Evolutionary conservation across 1,284 basidiomycete genomes (phyloP).

Genomic region (Ganoderma resinaceum): DNA sequence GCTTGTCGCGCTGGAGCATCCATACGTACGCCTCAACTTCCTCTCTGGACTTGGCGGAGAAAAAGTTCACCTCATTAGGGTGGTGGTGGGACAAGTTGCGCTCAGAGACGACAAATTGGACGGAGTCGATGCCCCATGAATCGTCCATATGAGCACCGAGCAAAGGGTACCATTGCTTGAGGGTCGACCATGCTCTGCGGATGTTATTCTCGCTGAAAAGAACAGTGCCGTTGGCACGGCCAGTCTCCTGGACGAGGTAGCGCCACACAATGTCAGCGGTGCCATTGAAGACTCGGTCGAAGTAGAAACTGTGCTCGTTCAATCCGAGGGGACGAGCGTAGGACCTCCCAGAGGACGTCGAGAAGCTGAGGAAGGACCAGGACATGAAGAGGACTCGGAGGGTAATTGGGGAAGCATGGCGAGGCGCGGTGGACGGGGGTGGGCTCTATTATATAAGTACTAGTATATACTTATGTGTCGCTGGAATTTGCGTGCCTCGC

Average conservation of each 20-base stretch:
- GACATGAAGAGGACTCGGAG: constrained; percentile 9
- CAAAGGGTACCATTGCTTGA: constrained; percentile 56
- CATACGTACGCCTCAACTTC: constrained; percentile 37
- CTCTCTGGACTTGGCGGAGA: constrained; percentile 39
- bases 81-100: constrained; percentile 37
- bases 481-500: too few relatives aligned
- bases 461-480: too few relatives aligned
- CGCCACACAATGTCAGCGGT: constrained; percentile 52
- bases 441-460: too few relatives aligned
- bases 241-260: constrained; percentile 41
- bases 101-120: constrained; percentile 50
- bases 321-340: constrained; percentile 47
- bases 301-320: constrained; percentile 53
- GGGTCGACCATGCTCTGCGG: constrained; percentile 46
- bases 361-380: constrained; percentile 18
- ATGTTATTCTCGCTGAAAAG: constrained; percentile 43
- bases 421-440: not conserved
- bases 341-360: constrained; percentile 20
- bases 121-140: constrained; percentile 32
- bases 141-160: constrained; percentile 49
- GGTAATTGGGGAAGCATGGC: not conserved
- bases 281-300: constrained; percentile 50
- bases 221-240: constrained; percentile 20
- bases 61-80: constrained; percentile 47
- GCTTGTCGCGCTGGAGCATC: constrained; percentile 20